These are phyloP conservation scores for Malassezia slooffiae DNA, from an alignment of 1,284 basidiomycete genomes.

Conservation along the genomic window DNA sequence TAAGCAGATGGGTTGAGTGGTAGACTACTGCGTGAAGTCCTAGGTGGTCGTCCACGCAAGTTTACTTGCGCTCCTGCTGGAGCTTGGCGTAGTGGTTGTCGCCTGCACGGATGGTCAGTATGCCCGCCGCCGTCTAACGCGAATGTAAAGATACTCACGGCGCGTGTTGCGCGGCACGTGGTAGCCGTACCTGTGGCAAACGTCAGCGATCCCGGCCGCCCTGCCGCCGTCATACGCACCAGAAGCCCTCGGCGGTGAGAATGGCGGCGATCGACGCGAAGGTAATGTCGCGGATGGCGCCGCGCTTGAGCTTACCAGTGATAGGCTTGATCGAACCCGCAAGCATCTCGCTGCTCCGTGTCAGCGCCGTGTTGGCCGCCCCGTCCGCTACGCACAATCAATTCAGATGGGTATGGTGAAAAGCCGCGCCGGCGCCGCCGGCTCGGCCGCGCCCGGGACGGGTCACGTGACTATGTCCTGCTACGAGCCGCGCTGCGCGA, in stretches of 20 bases:
- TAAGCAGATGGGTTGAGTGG: too few species aligned
- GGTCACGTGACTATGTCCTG: slow-evolving; percentile 11
- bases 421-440: not conserved
- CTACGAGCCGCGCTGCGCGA: slow-evolving; percentile 5
- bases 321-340: slow-evolving; percentile 9
- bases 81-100: slow-evolving; percentile 15
- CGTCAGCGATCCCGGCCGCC: too few species aligned
- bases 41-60: too few species aligned
- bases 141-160: slow-evolving; percentile 7
- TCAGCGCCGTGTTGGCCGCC: not conserved
- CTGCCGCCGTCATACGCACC: slow-evolving; percentile 9
- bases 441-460: slow-evolving; percentile 3
- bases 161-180: slow-evolving; percentile 9
- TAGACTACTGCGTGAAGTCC: too few species aligned
- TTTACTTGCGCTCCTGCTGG: not conserved
- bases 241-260: slow-evolving; percentile 8
- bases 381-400: not conserved
- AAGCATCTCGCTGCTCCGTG: slow-evolving; percentile 4
- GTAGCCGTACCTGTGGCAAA: slow-evolving; percentile 1
- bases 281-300: slow-evolving; percentile 3
- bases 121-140: too few species aligned
- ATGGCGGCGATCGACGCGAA: slow-evolving; percentile 2
- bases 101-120: slow-evolving; percentile 2
- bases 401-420: slow-evolving; percentile 1
- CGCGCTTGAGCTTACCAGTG: slow-evolving; percentile 13